Conservation (phyloP, 78 protist genomes). For the Dictyostelium capitatum region DNA sequence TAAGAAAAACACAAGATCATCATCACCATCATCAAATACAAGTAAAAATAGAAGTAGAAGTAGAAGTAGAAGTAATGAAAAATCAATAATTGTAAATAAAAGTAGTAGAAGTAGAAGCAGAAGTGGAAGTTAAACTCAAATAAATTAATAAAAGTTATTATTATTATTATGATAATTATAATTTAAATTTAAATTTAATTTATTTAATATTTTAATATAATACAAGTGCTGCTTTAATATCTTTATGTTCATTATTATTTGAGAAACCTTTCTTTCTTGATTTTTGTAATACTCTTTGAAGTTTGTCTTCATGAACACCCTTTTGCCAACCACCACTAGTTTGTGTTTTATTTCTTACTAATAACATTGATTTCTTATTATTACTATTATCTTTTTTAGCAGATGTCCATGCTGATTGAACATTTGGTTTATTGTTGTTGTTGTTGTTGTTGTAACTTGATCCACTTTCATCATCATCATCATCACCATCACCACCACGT, state of each 20-base stretch:
- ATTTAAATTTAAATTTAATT: not conserved
- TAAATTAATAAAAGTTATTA: too few relatives aligned
- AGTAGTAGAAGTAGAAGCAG: not conserved
- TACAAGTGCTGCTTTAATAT: constrained; percentile 42
- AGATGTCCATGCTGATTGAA: constrained; percentile 31
- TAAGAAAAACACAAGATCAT: not conserved
- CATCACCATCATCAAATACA: too few relatives aligned
- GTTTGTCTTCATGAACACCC: constrained; percentile 62
- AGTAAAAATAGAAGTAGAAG: not conserved
- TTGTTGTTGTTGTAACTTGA: not conserved
- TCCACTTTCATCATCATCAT: not conserved
- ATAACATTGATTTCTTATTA: not conserved
- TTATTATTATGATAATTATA: not conserved
- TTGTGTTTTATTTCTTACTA: not conserved
- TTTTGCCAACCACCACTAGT: constrained; percentile 1
- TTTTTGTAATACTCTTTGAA: constrained; percentile 51
- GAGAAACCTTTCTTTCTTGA: constrained; percentile 64
- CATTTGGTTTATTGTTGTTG: too few relatives aligned
- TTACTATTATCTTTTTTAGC: constrained; percentile 3
- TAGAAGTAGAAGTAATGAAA: not conserved
- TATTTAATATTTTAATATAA: constrained; percentile 30
- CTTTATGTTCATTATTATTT: constrained; percentile 39
- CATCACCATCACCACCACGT: not conserved
- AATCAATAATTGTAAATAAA: too few relatives aligned
- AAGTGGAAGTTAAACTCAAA: not conserved